Evolutionary conservation across 1,139 yeast species (phyloP).

Genomic region (Entelexis sorbosivorans): DNA sequence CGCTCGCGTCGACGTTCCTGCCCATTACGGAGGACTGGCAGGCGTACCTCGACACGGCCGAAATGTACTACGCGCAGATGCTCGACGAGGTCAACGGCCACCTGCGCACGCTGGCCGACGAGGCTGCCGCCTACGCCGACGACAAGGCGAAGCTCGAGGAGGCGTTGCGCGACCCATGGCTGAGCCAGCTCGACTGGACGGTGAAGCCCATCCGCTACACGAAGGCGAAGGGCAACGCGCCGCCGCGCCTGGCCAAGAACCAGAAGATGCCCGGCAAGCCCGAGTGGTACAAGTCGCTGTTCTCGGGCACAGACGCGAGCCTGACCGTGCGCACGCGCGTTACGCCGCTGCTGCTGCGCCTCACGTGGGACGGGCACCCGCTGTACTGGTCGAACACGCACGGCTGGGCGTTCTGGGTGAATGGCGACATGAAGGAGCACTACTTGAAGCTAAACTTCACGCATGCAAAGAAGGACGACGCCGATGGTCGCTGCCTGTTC

Average conservation of each 20-base stretch:
- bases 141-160: slow-evolving; percentile 30
- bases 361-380: slow-evolving; percentile 82
- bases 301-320: slow-evolving; percentile 41
- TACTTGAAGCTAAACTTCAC: slow-evolving; percentile 14
- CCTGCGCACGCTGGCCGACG: slow-evolving; percentile 49
- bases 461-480: slow-evolving; percentile 23
- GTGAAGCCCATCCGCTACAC: slow-evolving; percentile 49
- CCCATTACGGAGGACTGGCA: slow-evolving; percentile 76
- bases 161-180: slow-evolving; percentile 51
- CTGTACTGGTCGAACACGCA: slow-evolving; percentile 62
- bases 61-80: slow-evolving; percentile 50
- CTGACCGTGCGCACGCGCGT: slow-evolving; percentile 63
- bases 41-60: slow-evolving; percentile 57
- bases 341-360: slow-evolving; percentile 61
- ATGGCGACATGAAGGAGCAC: slow-evolving; percentile 31
- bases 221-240: slow-evolving; percentile 57
- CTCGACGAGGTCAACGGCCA: slow-evolving; percentile 47
- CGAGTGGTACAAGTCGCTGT: slow-evolving; percentile 78
- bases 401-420: slow-evolving; percentile 85
- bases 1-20: slow-evolving; percentile 62
- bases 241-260: slow-evolving; percentile 38
- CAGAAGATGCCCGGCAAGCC: slow-evolving; percentile 88
- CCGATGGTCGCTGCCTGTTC: slow-evolving; percentile 31
- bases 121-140: slow-evolving; percentile 38
- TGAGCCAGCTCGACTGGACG: slow-evolving; percentile 81